Conservation (phyloP, 331 rosid genomes). For the Quercus lobata region DNA sequence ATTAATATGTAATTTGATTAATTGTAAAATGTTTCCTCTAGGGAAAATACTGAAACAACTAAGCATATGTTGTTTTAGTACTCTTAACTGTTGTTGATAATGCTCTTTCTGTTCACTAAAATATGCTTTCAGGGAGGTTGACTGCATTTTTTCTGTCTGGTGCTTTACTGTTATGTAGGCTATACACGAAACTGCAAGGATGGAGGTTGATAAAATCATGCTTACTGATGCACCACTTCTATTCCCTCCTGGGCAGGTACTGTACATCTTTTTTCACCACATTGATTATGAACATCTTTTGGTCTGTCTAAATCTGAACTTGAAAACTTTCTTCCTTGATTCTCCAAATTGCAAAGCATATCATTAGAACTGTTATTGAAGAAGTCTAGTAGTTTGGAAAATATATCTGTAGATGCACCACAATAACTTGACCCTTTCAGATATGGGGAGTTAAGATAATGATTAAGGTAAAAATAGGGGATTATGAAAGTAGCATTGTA, state of each 20-base stretch:
- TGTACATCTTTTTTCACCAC: background rate
- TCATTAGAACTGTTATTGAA: background rate
- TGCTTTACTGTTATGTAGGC: constrained; percentile 29
- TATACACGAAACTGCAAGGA: constrained; percentile 51
- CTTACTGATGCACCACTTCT: constrained; percentile 93
- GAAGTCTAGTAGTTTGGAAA: background rate
- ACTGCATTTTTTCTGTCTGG: constrained; percentile 12
- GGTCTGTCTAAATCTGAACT: background rate
- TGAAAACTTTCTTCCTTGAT: background rate
- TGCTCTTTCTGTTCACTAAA: background rate
- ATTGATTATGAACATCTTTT: background rate
- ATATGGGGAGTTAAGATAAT: background rate
- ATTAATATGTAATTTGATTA: background rate
- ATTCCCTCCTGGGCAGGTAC: constrained; percentile 96
- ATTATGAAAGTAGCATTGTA: background rate
- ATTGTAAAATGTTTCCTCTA: background rate
- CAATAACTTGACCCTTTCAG: background rate
- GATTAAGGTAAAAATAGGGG: background rate
- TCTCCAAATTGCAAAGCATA: background rate
- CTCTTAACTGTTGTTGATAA: background rate
- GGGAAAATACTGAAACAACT: background rate
- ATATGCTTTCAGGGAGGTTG: background rate
- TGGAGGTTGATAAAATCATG: constrained; percentile 88
- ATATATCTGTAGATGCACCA: background rate
- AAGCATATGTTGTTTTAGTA: background rate